Conservation (phyloP, 2,329 filamentous ascomycete species). For the Ophiostoma populinum region DNA sequence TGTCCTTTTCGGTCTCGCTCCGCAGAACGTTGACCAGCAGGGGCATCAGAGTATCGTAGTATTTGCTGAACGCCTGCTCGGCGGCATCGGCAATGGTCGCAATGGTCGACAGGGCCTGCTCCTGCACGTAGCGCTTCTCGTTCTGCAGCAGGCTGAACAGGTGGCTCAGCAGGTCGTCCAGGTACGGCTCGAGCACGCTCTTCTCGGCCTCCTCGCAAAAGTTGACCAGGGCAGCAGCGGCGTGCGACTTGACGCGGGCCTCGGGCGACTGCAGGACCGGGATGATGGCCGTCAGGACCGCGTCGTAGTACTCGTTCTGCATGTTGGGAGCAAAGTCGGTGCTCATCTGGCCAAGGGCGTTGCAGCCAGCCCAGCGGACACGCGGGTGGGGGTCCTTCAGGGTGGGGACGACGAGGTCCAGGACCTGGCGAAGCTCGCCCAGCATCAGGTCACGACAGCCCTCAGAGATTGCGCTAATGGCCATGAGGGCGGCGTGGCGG, state of each 20-base stretch:
- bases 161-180: slow-evolving; percentile 71
- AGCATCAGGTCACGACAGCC: slow-evolving; percentile 94
- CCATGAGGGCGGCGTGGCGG: slow-evolving; percentile 92
- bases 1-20: slow-evolving; percentile 85
- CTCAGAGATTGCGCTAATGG: slow-evolving; percentile 95
- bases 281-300: slow-evolving; percentile 78
- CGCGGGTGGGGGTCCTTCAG: slow-evolving; percentile 80
- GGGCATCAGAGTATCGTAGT: slow-evolving; percentile 93
- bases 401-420: slow-evolving; percentile 86
- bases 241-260: slow-evolving; percentile 88
- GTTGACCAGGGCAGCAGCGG: slow-evolving; percentile 93
- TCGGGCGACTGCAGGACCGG: slow-evolving; percentile 81
- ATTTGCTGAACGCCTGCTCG: slow-evolving; percentile 84
- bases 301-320: slow-evolving; percentile 87
- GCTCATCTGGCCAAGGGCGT: slow-evolving; percentile 98
- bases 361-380: slow-evolving; percentile 94
- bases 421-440: slow-evolving; percentile 79
- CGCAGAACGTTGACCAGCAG: slow-evolving; percentile 77
- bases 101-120: slow-evolving; percentile 93
- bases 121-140: slow-evolving; percentile 89
- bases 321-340: slow-evolving; percentile 96
- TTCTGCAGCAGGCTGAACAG: slow-evolving; percentile 79
- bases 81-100: slow-evolving; percentile 98
- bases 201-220: slow-evolving; percentile 98
- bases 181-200: slow-evolving; percentile 74